A percentile compares a stretch with the other conserved stretches of the same genome.
Conservation (phyloP, 768 basidiomycete genomes). For the Auriscalpium vulgare region DNA sequence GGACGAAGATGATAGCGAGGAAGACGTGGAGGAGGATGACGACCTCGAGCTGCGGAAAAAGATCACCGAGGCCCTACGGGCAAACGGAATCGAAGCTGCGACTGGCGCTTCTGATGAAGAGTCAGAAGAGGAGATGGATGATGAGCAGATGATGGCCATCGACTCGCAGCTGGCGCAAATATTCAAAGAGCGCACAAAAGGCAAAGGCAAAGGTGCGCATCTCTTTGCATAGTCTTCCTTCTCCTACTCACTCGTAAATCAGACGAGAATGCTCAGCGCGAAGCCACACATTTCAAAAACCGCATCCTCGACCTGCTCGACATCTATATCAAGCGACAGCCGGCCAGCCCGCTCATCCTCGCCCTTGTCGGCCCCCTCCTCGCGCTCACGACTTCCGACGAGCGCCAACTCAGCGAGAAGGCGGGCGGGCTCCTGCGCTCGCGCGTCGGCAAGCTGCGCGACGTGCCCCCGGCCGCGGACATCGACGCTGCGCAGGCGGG, state of each 20-base stretch:
- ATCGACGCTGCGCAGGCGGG: conserved; percentile 28
- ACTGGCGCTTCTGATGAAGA: conserved; percentile 50
- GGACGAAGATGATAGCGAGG: conserved; percentile 29
- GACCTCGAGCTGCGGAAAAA: conserved; percentile 61
- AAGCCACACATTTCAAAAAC: conserved; percentile 94
- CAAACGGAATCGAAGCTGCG: conserved; percentile 49
- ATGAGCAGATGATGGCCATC: conserved; percentile 97
- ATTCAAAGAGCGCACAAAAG: conserved; percentile 64
- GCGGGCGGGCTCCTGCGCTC: conserved; percentile 70
- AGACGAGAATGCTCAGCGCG: conserved; percentile 69
- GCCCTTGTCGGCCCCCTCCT: conserved; percentile 70
- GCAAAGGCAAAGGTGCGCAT: conserved; percentile 57
- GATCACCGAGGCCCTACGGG: conserved; percentile 54
- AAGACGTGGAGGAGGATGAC: conserved; percentile 40
- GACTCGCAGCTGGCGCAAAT: conserved; percentile 88
- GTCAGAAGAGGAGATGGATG: conserved; percentile 76
- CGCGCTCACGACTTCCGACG: conserved; percentile 68
- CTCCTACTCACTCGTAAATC: not conserved
- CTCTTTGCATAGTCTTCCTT: not conserved
- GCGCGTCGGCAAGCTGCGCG: conserved; percentile 70
- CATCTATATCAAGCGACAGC: conserved; percentile 69
- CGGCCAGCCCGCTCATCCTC: conserved; percentile 60
- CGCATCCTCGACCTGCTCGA: conserved; percentile 94
- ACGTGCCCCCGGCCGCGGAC: conserved; percentile 42
- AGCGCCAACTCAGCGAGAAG: conserved; percentile 86